Percentiles rank a stretch among this genome's conserved stretches.
Evolutionary conservation across 2,329 filamentous ascomycete genomes (phyloP).

Genomic region (Sporothrix brasiliensis): DNA sequence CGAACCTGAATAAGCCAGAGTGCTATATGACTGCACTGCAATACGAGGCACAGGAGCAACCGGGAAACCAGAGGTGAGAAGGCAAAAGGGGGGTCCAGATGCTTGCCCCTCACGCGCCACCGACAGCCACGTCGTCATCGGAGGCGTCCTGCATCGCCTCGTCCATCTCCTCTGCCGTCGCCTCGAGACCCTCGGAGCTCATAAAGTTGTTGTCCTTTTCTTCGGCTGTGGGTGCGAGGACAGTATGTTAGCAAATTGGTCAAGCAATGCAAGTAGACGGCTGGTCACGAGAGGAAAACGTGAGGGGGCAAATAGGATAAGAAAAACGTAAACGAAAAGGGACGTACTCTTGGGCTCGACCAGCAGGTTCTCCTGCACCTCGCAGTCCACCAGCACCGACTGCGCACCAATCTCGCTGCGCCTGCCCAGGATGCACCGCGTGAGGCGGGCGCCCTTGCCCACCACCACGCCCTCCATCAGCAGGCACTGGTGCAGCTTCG

Average conservation of each 20-base stretch:
- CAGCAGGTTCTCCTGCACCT: slow-evolving; percentile 87
- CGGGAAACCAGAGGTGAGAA: neutral
- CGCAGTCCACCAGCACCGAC: slow-evolving; percentile 80
- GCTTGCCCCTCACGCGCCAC: slow-evolving; percentile 4
- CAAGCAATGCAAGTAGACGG: slow-evolving; percentile 4
- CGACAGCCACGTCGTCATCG: slow-evolving; percentile 26
- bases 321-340: slow-evolving; percentile 2
- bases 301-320: neutral
- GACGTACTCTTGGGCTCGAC: slow-evolving; percentile 75
- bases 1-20: neutral
- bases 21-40: neutral
- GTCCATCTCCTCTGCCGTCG: slow-evolving; percentile 64
- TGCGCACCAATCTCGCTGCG: slow-evolving; percentile 81
- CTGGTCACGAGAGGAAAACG: neutral
- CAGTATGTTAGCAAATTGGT: slow-evolving; percentile 28
- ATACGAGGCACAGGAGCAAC: neutral
- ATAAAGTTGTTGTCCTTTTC: slow-evolving; percentile 69
- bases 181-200: slow-evolving; percentile 67
- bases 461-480: slow-evolving; percentile 91
- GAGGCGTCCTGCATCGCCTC: slow-evolving; percentile 49
- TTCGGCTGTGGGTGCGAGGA: slow-evolving; percentile 53
- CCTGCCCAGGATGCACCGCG: slow-evolving; percentile 82
- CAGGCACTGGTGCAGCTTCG: slow-evolving; percentile 81
- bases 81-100: neutral
- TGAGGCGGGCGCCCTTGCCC: slow-evolving; percentile 80